These are phyloP conservation scores for Pyrrhoderma lamaoense DNA, from an alignment of 1,284 basidiomycete species.

Conservation along the genomic window DNA sequence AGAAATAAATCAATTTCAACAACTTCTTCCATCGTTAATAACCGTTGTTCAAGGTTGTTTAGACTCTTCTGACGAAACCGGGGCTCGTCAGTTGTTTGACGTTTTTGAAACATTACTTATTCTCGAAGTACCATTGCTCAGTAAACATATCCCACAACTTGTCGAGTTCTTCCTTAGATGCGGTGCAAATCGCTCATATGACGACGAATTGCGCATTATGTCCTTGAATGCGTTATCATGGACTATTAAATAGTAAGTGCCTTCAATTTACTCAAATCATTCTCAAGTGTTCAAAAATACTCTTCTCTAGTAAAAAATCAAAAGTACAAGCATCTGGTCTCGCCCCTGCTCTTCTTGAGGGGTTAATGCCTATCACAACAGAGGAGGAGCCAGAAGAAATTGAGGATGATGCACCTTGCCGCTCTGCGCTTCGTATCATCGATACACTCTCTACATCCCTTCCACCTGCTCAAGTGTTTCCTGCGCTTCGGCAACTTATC, in stretches of 20 bases:
- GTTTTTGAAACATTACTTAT: slow-evolving; percentile 95
- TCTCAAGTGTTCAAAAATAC: neutral
- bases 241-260: slow-evolving; percentile 87
- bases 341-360: slow-evolving; percentile 82
- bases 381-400: slow-evolving; percentile 61
- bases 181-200: slow-evolving; percentile 76
- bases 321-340: slow-evolving; percentile 88
- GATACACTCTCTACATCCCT: slow-evolving; percentile 91
- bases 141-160: slow-evolving; percentile 83
- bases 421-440: slow-evolving; percentile 92
- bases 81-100: slow-evolving; percentile 88
- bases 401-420: slow-evolving; percentile 17
- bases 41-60: slow-evolving; percentile 84
- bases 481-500: slow-evolving; percentile 78
- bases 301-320: slow-evolving; percentile 78
- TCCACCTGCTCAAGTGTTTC: slow-evolving; percentile 96
- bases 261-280: neutral
- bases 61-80: slow-evolving; percentile 75
- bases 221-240: slow-evolving; percentile 93
- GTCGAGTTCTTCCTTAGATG: slow-evolving; percentile 85
- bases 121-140: slow-evolving; percentile 88
- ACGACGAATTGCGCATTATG: slow-evolving; percentile 81
- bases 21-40: slow-evolving; percentile 85
- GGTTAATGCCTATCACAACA: slow-evolving; percentile 89
- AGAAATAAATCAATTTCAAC: slow-evolving; percentile 89